phyloP scores from a whole-genome alignment of 129 eudicot species.

The Ambrosia artemisiifolia region DNA sequence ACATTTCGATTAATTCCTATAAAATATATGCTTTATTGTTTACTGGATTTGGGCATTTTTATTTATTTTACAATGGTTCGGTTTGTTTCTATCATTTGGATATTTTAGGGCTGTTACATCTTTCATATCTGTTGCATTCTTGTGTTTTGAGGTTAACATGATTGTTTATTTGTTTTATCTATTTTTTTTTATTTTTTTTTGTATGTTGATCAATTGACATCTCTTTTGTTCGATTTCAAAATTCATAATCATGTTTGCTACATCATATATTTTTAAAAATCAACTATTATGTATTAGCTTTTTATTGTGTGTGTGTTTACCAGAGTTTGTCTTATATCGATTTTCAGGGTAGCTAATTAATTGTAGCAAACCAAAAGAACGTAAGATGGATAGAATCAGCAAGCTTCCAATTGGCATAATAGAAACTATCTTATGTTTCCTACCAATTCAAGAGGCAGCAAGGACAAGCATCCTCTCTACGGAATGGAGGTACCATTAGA shows the following conservation, averaged over 20 bases:
- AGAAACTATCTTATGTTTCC: constrained; percentile 14
- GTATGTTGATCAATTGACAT: too few species aligned
- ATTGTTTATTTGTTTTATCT: too few species aligned
- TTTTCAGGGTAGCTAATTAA: neutral
- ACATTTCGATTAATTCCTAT: neutral
- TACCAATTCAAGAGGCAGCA: neutral
- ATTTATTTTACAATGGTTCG: too few species aligned
- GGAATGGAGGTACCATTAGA: constrained; percentile 19
- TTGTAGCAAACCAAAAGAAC: neutral
- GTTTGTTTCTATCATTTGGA: too few species aligned
- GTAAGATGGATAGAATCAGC: constrained; percentile 18
- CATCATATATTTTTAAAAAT: too few species aligned
- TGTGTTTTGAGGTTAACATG: neutral
- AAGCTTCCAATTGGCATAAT: constrained; percentile 1
- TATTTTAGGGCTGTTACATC: too few species aligned
- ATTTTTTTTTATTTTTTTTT: too few species aligned
- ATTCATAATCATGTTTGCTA: too few species aligned
- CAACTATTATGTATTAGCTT: neutral
- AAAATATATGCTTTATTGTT: neutral
- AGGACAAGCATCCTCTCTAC: constrained; percentile 5
- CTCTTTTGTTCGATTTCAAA: too few species aligned
- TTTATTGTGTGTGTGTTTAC: neutral
- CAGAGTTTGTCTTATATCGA: neutral
- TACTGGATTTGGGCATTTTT: too few species aligned
- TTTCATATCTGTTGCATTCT: neutral